Base-by-base conservation (phyloP, 192 early-diverging fungal species). In the Pilobolus umbonatus region DNA sequence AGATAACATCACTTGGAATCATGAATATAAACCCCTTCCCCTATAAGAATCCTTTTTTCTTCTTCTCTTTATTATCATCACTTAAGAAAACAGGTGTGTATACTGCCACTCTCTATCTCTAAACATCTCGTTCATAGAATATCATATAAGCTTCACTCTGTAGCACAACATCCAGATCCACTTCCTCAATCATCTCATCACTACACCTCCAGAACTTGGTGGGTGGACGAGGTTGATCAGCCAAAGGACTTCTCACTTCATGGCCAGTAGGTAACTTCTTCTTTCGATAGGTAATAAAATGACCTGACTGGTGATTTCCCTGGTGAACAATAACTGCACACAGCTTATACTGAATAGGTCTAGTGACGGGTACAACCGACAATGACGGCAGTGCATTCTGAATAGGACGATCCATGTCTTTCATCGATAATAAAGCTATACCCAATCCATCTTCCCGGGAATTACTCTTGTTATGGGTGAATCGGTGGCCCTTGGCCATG, bases 251-350 rank as follows among this genome's bases (percentile, higher is more conserved):
- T 4, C 53, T 48, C 9, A 68, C 65, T 12, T 64, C 64, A 31
- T 67, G 60, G 22, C 70, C 70, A 0, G 70, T 72, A n/a, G 70
- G 70, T 9, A 73, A 22, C 19, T 67, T 64, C n/a, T 85, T 80
- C 3, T 85, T 69, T 21, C 95, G 80, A 65, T 93, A 95, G 0
- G 92, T 87, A 26, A 90, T 80, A 79, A 92, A 98, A 56, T 98
- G 95, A 6, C 95, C 95, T 2, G 80, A 86, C 36, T 94, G 79
- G 68, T 98, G 95, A 1, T 69, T 74, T 5, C 95, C 95, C 24
- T 82, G 74, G 62, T 98, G 95, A 1, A 93, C 75, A 22, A 98
- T 84, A 4, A 94, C 86, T 9, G 92, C 80, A 28, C 69, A 77
- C 14, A 98, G 73, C 9, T 80, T 79, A 62, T 96, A 98, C 22